phyloP scores from a whole-genome alignment of 169 alveolate species.

The Sarcocystis neurona region DNA sequence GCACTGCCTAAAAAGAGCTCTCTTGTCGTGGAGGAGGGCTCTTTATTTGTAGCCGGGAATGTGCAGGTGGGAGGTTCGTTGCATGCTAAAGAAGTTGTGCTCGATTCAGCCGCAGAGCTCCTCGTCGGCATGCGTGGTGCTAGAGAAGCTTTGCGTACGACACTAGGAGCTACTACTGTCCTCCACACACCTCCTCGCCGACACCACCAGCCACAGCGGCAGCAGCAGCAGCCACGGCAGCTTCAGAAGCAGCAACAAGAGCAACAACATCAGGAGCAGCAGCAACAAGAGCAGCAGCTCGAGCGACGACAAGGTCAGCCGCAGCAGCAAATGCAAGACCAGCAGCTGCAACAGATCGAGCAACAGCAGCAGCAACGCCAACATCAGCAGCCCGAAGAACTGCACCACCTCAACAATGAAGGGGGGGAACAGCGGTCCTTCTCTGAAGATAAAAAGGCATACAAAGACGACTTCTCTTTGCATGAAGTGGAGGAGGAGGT shows the following conservation, averaged over 20 bases:
- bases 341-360: no score
- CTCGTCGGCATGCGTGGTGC: conserved; percentile 7
- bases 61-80: not conserved
- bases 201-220: no score
- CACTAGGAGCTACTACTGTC: no score
- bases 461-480: not conserved
- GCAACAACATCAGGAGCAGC: no score
- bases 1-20: not conserved
- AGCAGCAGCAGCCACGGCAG: no score
- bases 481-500: conserved; percentile 1
- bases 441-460: not conserved
- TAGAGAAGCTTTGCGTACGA: not conserved
- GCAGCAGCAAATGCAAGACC: no score
- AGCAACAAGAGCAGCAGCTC: no score
- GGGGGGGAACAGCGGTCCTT: not conserved
- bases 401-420: not conserved
- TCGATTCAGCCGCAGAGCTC: conserved; percentile 2
- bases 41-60: not conserved
- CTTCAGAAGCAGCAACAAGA: no score
- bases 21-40: not conserved
- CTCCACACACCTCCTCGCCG: no score
- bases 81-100: not conserved
- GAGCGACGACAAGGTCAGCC: no score
- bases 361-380: no score
- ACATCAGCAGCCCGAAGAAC: no score